Evolutionary conservation across 2,329 filamentous ascomycete genomes (phyloP), one percentile per base, ranked within the genome.

Genomic region (Xylariaceae sp.): DNA sequence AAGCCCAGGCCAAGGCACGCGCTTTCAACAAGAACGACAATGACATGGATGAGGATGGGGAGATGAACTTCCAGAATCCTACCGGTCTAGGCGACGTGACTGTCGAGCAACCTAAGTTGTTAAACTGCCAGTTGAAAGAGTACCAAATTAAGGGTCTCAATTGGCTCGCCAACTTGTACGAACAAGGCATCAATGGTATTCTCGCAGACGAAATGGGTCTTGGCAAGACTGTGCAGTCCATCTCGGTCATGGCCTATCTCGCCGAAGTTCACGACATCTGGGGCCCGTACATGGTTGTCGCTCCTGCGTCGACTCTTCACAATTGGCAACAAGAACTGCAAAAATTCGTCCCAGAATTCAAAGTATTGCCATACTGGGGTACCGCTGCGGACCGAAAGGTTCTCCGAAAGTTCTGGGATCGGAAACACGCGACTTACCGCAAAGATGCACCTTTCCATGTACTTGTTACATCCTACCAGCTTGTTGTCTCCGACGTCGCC

Each of bases 31-130:
- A 90, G 55, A 78, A 79, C 10, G 76, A 84, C 47, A 77, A 83
- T 47, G 83, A 83, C 52, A 84, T 88, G 70, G 88, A 94, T 60
- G 91, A 97, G 53, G 92, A 97, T 65, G 93, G 92, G 63, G 94
- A 99, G 74, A 90, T 99, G 88, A 99, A 99, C 75, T 99, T 99
- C 78, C 94, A 99, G 74, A 97, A 99, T 69, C 94, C 94, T 0
- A 94, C 92, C 4, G 94, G 93, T 65, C 80, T 99, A 63, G 93
- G 93, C 63, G 92, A 94, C 63, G 90, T 96, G 60, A 89, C 96
- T 65, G 90, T 99, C 51, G 87, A 92, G 57, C 94, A 99, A 69
- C 94, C 94, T 9, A 95, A 91, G 72, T 84, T 97, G 73, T 83
- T 99, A 65, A 92, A 89, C 58, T 90, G 92, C 47, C 90, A 96